These are phyloP conservation scores for Exophiala calicioides DNA, from an alignment of 2,329 filamentous ascomycete species.

Conservation along the genomic window DNA sequence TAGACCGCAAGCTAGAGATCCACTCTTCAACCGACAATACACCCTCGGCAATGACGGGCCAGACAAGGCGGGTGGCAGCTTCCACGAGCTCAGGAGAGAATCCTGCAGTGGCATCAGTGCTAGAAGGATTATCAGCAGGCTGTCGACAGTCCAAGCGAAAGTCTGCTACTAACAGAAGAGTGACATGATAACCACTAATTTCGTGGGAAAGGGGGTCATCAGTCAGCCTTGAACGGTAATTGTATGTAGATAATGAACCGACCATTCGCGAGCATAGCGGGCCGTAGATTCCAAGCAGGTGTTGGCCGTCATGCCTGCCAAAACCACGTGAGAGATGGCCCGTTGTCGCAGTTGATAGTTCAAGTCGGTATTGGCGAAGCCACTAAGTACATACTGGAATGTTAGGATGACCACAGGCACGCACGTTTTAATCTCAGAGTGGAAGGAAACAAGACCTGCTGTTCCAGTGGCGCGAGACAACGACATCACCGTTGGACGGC, in stretches of 20 bases:
- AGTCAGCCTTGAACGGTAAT: background rate
- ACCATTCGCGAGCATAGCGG: conserved; percentile 36
- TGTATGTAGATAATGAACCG: background rate
- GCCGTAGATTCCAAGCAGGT: conserved; percentile 40
- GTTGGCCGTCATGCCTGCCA: conserved; percentile 37
- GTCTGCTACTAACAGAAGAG: conserved; percentile 6
- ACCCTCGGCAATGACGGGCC: conserved; percentile 7
- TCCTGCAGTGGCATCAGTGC: conserved; percentile 6
- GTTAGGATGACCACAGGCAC: too few species aligned
- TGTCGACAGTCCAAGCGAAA: background rate
- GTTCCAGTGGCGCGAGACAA: conserved; percentile 39
- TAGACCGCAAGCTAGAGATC: conserved; percentile 3
- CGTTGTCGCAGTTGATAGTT: conserved; percentile 39
- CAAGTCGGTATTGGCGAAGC: conserved; percentile 42
- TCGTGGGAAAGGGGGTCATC: too few species aligned
- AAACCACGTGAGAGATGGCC: conserved; percentile 36
- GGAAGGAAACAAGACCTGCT: conserved; percentile 35
- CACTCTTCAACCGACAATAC: conserved; percentile 3
- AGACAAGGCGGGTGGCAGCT: conserved; percentile 2
- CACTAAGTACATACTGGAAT: too few species aligned
- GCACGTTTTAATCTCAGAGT: too few species aligned
- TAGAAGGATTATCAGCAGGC: background rate
- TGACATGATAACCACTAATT: conserved; percentile 6
- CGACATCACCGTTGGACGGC: conserved; percentile 33
- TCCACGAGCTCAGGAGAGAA: conserved; percentile 7